Conservation (phyloP, 1,284 basidiomycete species). For the Anthracocystis setariae region DNA sequence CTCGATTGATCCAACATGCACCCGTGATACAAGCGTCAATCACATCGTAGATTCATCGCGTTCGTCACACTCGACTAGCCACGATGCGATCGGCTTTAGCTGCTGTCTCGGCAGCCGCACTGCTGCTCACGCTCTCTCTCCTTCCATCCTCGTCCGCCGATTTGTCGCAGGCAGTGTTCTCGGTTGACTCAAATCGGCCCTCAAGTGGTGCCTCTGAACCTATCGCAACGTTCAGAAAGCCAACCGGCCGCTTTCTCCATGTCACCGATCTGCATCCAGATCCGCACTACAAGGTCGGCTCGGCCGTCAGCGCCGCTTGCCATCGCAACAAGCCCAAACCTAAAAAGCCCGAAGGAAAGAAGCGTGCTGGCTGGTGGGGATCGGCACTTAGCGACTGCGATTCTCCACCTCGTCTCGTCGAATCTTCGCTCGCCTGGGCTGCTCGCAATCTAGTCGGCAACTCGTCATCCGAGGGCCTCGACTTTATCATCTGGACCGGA, state of each 20-base stretch:
- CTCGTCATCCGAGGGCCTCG: conserved; percentile 73
- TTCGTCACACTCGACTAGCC: not conserved
- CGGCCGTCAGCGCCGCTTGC: conserved; percentile 54
- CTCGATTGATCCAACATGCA: not conserved
- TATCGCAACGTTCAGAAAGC: conserved; percentile 14
- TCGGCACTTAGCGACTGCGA: conserved; percentile 79
- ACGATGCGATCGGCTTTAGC: conserved; percentile 10
- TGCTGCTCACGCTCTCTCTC: conserved; percentile 11
- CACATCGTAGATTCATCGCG: not conserved
- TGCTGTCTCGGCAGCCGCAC: conserved; percentile 3
- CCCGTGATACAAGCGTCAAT: not conserved
- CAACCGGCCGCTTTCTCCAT: conserved; percentile 77
- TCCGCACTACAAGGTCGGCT: conserved; percentile 73
- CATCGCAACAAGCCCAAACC: conserved; percentile 57
- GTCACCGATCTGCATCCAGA: conserved; percentile 86
- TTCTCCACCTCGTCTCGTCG: conserved; percentile 80
- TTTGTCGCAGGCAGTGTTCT: conserved; percentile 16
- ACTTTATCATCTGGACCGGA: conserved; percentile 86
- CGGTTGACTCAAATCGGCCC: not conserved
- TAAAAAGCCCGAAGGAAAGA: conserved; percentile 46
- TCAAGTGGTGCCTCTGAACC: not conserved
- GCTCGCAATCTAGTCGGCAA: conserved; percentile 73
- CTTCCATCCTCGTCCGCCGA: conserved; percentile 6
- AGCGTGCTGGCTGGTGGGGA: conserved; percentile 67
- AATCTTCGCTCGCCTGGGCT: conserved; percentile 83